A percentile compares a stretch with the other conserved stretches of the same genome.
These are phyloP conservation scores for Plasmodium vivax DNA, from an alignment of 169 alveolate species.

Conservation along the genomic window DNA sequence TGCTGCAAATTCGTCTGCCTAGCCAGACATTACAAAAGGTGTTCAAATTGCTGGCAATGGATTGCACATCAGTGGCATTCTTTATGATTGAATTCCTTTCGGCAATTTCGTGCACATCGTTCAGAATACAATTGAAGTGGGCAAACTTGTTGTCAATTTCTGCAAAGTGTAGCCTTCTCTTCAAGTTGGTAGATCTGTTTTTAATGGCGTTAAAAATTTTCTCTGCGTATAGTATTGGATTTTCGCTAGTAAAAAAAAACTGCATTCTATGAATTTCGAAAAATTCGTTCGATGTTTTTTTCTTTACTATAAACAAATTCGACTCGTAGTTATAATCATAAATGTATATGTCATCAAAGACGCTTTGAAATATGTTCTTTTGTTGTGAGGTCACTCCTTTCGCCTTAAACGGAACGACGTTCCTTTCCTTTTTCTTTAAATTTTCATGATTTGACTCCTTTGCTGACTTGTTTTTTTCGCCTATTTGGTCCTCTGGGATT, in stretches of 20 bases:
- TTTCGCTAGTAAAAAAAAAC: conserved; percentile 73
- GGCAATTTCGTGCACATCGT: conserved; percentile 47
- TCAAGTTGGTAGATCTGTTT: conserved; percentile 50
- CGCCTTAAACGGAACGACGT: conserved; percentile 57
- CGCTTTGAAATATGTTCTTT: conserved; percentile 44
- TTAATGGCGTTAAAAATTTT: conserved; percentile 66
- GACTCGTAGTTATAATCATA: conserved; percentile 58
- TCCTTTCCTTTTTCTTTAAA: conserved; percentile 13
- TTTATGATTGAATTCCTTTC: conserved; percentile 23
- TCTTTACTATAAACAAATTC: conserved; percentile 61
- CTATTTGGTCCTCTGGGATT: not conserved
- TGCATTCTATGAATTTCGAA: conserved; percentile 63
- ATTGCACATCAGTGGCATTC: conserved; percentile 18
- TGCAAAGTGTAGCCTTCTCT: conserved; percentile 35
- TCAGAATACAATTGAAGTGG: conserved; percentile 31
- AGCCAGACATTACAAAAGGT: conserved; percentile 51
- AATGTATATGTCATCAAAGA: conserved; percentile 61
- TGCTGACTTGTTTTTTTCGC: conserved; percentile 5
- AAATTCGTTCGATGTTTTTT: conserved; percentile 53
- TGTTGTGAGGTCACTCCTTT: conserved; percentile 61
- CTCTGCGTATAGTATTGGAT: conserved; percentile 47
- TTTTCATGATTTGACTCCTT: conserved; percentile 7
- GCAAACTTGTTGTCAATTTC: conserved; percentile 37
- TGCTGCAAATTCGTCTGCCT: conserved; percentile 39
- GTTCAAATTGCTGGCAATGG: conserved; percentile 20